These are phyloP conservation scores for Tolypocladium paradoxum DNA, from an alignment of 2,329 filamentous ascomycete species.

Conservation along the genomic window DNA sequence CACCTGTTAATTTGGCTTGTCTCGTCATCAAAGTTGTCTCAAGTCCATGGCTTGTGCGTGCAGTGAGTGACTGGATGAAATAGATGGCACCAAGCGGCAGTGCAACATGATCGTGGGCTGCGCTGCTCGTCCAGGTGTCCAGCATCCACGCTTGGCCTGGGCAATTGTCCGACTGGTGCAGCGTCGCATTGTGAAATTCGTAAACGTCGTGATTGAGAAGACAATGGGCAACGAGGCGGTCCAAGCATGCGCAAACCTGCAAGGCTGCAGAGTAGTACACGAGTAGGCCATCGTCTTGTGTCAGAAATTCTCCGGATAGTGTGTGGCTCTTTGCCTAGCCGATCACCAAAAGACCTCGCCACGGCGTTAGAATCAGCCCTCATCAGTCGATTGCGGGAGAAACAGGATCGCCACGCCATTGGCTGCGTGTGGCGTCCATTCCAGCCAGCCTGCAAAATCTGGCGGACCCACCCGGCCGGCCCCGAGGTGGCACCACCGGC, in stretches of 20 bases:
- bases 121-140: neutral
- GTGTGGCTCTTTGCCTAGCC: neutral
- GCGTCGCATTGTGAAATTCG: neutral
- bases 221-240: neutral
- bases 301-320: neutral
- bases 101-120: neutral
- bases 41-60: neutral
- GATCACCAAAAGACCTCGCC: no score
- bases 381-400: neutral
- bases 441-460: neutral
- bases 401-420: neutral
- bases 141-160: neutral
- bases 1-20: no score
- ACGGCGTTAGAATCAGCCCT: neutral
- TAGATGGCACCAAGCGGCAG: neutral
- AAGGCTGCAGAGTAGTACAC: neutral
- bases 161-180: neutral
- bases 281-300: neutral
- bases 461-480: neutral
- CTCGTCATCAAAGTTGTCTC: neutral
- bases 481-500: neutral
- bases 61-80: neutral
- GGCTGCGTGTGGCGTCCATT: neutral
- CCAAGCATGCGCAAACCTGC: neutral
- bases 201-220: neutral